Percentiles rank a stretch among this genome's conserved stretches.
Evolutionary conservation across 345 rosid genomes (phyloP).

Genomic region (Arabidopsis arenosa): DNA sequence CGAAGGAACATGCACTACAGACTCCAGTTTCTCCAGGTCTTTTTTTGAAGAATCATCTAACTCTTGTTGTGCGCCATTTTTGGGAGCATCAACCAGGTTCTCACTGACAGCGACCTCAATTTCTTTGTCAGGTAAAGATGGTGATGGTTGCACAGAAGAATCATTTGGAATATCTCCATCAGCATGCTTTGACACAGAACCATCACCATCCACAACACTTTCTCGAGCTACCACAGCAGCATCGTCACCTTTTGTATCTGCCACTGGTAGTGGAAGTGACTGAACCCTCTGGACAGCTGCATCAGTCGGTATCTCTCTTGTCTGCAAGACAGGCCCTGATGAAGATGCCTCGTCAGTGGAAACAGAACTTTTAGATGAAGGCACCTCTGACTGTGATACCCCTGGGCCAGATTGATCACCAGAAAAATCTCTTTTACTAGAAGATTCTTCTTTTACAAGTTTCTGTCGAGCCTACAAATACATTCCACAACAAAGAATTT

Average conservation of each 20-base stretch:
- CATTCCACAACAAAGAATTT: constrained; percentile 22
- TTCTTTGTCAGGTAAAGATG: constrained; percentile 56
- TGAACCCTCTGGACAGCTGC: constrained; percentile 46
- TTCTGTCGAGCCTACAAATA: constrained; percentile 61
- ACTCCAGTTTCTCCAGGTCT: constrained; percentile 54
- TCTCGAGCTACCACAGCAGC: constrained; percentile 49
- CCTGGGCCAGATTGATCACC: constrained; percentile 47
- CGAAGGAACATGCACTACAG: constrained; percentile 49
- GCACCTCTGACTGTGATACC: constrained; percentile 47
- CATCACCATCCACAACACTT: constrained; percentile 43
- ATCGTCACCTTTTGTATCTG: constrained; percentile 46
- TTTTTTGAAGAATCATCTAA: constrained; percentile 51
- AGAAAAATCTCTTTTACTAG: constrained; percentile 44
- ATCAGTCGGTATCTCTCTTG: constrained; percentile 45
- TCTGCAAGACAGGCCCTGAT: constrained; percentile 38
- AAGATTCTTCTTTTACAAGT: constrained; percentile 50
- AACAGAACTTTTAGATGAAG: constrained; percentile 49
- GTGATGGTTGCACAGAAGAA: constrained; percentile 45
- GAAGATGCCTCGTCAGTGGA: constrained; percentile 50
- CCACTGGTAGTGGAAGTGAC: constrained; percentile 44
- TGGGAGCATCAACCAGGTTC: constrained; percentile 44
- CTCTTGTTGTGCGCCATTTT: constrained; percentile 41
- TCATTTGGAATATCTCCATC: constrained; percentile 57
- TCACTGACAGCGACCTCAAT: constrained; percentile 53
- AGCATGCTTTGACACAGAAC: constrained; percentile 47